Conservation (phyloP, 2,329 filamentous ascomycete genomes). For the Penicillium aurantiogriseum region DNA sequence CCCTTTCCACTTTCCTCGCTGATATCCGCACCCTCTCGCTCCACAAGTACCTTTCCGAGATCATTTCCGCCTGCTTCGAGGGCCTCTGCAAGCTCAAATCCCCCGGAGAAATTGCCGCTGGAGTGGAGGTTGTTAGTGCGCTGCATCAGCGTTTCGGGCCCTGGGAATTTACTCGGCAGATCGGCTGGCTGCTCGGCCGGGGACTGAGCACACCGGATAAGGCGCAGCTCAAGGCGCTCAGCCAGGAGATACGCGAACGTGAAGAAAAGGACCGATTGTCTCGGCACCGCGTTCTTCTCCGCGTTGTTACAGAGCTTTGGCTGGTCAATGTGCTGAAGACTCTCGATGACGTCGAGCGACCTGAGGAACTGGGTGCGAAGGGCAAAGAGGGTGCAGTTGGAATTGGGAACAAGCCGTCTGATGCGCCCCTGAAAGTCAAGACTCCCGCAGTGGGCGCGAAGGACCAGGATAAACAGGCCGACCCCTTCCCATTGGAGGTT, state of each 20-base stretch:
- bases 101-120: constrained; percentile 85
- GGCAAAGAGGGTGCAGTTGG: constrained; percentile 52
- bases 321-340: constrained; percentile 84
- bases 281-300: constrained; percentile 79
- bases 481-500: constrained; percentile 96
- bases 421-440: constrained; percentile 62
- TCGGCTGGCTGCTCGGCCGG: constrained; percentile 89
- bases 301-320: constrained; percentile 95
- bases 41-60: constrained; percentile 95
- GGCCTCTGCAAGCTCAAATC: constrained; percentile 89
- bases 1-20: constrained; percentile 78
- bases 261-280: constrained; percentile 92
- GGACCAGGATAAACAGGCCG: constrained; percentile 66
- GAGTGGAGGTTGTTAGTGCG: constrained; percentile 90
- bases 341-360: constrained; percentile 65
- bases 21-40: constrained; percentile 88
- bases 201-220: constrained; percentile 90
- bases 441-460: constrained; percentile 52
- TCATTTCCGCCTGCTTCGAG: constrained; percentile 93
- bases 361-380: constrained; percentile 59
- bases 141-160: constrained; percentile 93
- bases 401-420: constrained; percentile 46
- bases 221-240: constrained; percentile 72
- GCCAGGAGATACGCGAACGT: constrained; percentile 80
- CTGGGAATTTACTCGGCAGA: constrained; percentile 81